Base-by-base conservation (phyloP, 352 stramenopile genomes). In the Phytopythium delawarense region DNA sequence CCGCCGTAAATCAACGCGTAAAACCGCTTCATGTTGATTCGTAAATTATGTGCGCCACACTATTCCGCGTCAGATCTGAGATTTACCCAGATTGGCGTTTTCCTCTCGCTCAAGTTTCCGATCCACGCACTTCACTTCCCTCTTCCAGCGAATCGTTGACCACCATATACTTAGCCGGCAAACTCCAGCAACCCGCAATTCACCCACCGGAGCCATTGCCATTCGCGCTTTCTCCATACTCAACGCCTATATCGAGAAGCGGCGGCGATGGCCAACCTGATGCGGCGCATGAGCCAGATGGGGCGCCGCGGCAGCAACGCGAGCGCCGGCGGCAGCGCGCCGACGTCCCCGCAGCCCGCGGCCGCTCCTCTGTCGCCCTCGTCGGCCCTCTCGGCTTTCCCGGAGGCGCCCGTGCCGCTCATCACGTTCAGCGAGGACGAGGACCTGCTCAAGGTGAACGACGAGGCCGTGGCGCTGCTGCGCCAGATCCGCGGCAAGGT, bases 381-480 rank as follows among this genome's bases (percentile, higher is more conserved):
- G 13, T 40, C 62, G 61, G 65, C 63, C 12, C 42, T 84, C 64
- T 53, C 70, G 60, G 66, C 74, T 60, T 94, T 93, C 67, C 81
- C 83, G 2, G 83, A 89, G 52, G 77, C 91, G 69, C 81, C 87
- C 18, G 79, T 96, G 55, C 82, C 87, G 63, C 73, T 96, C 48
- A 91, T 96, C 70, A 90, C 88, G 61, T 93, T 94, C 69, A 89
- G 74, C 62, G 85, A 94, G 53, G 82, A 89, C 49, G 79, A 92
- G 53, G 80, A 93, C 67, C 59, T 82, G 68, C 78, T 96, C 46
- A 74, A 87, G 39, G 81, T 96, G 51, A 92, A 94, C 69, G 79
- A 92, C 1, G 74, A 91, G 34, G 85, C 88, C 11, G 75, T 89
- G 45, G 63, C 78, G 21, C 63, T 92, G 28, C 74, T 96, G 50